Conservation (phyloP, 2,329 filamentous ascomycete species). For the Nakataea oryzae region DNA sequence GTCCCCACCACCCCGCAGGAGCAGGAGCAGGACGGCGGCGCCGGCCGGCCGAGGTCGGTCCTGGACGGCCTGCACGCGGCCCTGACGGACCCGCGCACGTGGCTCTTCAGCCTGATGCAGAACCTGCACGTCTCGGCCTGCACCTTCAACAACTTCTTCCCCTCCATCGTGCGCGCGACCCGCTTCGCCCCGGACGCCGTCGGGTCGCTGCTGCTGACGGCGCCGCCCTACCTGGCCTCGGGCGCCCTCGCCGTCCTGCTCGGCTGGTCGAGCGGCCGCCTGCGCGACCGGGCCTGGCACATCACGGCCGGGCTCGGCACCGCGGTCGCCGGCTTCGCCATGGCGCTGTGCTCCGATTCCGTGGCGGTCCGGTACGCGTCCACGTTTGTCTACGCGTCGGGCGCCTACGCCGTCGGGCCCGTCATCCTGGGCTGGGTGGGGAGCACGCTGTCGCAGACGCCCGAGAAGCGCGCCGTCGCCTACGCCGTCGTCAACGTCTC, state of each 20-base stretch:
- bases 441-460: slow-evolving; percentile 55
- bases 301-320: slow-evolving; percentile 48
- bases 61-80: not conserved
- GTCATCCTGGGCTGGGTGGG: slow-evolving; percentile 62
- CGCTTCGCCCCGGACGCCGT: not conserved
- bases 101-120: slow-evolving; percentile 4
- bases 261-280: slow-evolving; percentile 55
- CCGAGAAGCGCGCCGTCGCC: slow-evolving; percentile 52
- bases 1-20: not conserved
- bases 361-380: slow-evolving; percentile 33
- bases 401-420: slow-evolving; percentile 53
- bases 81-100: not conserved
- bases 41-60: not conserved
- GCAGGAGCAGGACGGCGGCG: too few relatives aligned
- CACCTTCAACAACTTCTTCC: slow-evolving; percentile 59
- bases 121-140: slow-evolving; percentile 29
- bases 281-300: slow-evolving; percentile 48
- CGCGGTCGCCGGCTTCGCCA: slow-evolving; percentile 33
- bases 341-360: not conserved
- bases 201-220: slow-evolving; percentile 35
- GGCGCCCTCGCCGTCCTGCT: slow-evolving; percentile 52
- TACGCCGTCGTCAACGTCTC: slow-evolving; percentile 50
- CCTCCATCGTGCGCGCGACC: slow-evolving; percentile 37
- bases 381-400: slow-evolving; percentile 32
- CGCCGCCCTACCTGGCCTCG: slow-evolving; percentile 59